Evolutionary conservation across 2,329 filamentous ascomycete genomes (phyloP).

Genomic region (Ascochyta viciae-villosae): DNA sequence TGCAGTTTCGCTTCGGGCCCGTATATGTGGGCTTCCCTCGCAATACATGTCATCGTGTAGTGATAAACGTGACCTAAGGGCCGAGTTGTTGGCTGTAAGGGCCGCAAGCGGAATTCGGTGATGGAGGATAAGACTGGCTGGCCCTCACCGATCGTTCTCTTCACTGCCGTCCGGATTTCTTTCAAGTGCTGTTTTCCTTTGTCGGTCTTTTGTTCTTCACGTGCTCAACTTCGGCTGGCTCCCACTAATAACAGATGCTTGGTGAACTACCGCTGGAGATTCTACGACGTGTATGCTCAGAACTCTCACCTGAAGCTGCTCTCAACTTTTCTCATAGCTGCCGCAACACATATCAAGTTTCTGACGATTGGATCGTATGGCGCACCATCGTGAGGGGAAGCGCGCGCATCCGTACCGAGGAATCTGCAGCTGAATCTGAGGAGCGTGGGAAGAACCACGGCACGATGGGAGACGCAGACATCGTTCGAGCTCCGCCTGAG

Average conservation of each 20-base stretch:
- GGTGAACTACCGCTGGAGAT: constrained; percentile 16
- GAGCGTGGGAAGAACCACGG: neutral
- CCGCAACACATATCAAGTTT: constrained; percentile 10
- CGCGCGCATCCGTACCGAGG: neutral
- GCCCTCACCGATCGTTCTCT: constrained; percentile 4
- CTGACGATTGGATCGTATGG: constrained; percentile 19
- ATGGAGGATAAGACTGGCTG: constrained; percentile 11
- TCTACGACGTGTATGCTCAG: constrained; percentile 12
- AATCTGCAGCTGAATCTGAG: neutral
- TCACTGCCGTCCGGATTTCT: neutral
- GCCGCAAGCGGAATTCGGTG: constrained; percentile 10
- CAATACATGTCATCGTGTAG: constrained; percentile 12
- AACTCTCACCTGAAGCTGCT: constrained; percentile 10
- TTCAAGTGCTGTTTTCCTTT: neutral
- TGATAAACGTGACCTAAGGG: constrained; percentile 12
- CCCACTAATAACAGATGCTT: constrained; percentile 3
- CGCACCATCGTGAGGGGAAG: constrained; percentile 12
- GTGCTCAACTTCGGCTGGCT: neutral
- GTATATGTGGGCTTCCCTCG: constrained; percentile 9
- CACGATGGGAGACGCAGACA: constrained; percentile 1
- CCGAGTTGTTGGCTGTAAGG: neutral
- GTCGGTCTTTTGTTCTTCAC: neutral
- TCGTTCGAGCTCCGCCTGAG: neutral
- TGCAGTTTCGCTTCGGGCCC: constrained; percentile 4
- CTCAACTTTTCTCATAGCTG: constrained; percentile 17